These are phyloP conservation scores for Sporothrix curviconia DNA, from an alignment of 2,329 filamentous ascomycete species.

Conservation along the genomic window DNA sequence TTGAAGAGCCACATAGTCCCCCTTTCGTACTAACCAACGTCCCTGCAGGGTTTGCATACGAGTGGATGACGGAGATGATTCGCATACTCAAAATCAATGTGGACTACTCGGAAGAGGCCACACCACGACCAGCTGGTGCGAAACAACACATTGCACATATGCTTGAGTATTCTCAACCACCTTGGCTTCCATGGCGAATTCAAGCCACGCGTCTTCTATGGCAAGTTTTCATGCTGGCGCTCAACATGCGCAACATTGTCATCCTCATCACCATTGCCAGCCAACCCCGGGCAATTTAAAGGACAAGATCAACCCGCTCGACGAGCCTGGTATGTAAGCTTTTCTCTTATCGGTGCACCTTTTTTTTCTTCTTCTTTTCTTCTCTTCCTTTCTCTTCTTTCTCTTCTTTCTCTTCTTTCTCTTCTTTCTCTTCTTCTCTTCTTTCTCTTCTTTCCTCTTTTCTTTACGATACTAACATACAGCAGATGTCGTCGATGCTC, in stretches of 20 bases:
- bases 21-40: neutral
- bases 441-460: conserved; percentile 12
- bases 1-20: neutral
- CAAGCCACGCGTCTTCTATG: conserved; percentile 55
- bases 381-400: conserved; percentile 15
- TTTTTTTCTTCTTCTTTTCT: neutral
- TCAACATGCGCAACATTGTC: conserved; percentile 68
- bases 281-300: conserved; percentile 48
- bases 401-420: neutral
- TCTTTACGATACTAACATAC: conserved; percentile 10
- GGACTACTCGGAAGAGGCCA: conserved; percentile 74
- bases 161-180: conserved; percentile 71
- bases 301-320: conserved; percentile 51
- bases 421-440: neutral
- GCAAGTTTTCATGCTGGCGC: conserved; percentile 66
- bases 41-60: conserved; percentile 48
- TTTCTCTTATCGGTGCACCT: neutral
- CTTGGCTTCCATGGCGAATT: conserved; percentile 65
- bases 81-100: conserved; percentile 64
- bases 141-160: conserved; percentile 66
- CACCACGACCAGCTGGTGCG: conserved; percentile 65
- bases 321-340: conserved; percentile 52
- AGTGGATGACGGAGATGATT: conserved; percentile 61
- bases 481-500: conserved; percentile 65
- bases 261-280: conserved; percentile 59